Base-by-base conservation (phyloP, 306 rosid genomes). In the Castanopsis chinensis region DNA sequence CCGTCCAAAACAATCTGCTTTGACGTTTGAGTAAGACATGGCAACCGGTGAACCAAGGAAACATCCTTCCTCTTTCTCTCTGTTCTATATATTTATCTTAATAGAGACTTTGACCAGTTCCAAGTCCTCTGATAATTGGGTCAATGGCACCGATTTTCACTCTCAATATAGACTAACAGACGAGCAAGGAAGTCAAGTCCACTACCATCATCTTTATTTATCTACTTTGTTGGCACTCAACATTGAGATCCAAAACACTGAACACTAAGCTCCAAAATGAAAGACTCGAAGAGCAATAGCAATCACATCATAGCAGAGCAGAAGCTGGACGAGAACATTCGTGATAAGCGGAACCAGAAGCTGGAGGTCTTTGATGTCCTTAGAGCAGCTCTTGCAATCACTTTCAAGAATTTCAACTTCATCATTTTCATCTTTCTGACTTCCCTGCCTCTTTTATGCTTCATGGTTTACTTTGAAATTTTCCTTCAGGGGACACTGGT, bases 361-460 rank as follows among this genome's bases (percentile, higher is more conserved):
- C 78, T 87, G 0, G 87, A 79, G 13, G 76, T 78, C 81, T 76
- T 56, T 72, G 87, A 79, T 67, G 85, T 83, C 78, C 72, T 87
- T 58, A 80, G 15, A 56, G 81, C 91, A 87, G 80, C 94, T 20
- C 23, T 71, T 1, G 54, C 2, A 43, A 25, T 73, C 20, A 71
- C 83, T 78, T 76, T 17, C 81, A 69, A 30, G 23, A 84, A 90
- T 85, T 77, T 79, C 63, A 93, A 86, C 45, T 91, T 93, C 83
- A 82, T 80, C 81, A 37, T 87, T 84, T 81, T 91, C 84, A 54
- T 82, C 19, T 30, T 85, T 73, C 28, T 89, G 75, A 58, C 69
- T 76, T 83, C 89, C 5, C 82, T 89, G 18, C 94, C 90, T 67
- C 84, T 89, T 74, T 85, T 86, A 58, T 73, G 77, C 79, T 78